Conservation (phyloP, 1,139 yeast genomes). For the Scheffersomyces titani region DNA sequence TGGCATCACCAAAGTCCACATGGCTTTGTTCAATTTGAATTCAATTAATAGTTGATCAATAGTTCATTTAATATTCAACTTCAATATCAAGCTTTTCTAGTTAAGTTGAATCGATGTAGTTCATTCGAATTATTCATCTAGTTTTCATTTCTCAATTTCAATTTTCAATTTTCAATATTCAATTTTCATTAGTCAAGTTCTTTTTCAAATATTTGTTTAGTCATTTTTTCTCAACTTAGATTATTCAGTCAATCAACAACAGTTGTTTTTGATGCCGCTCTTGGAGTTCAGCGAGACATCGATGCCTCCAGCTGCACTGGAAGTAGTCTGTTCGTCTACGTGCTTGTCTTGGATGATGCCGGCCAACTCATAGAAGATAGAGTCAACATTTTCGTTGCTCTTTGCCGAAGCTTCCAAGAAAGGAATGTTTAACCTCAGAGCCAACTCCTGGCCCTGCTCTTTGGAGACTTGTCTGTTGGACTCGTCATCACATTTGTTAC, state of each 20-base stretch:
- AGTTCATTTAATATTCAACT: background rate
- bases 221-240: background rate
- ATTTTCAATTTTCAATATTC: background rate
- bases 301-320: slow-evolving; percentile 33
- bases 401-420: slow-evolving; percentile 96
- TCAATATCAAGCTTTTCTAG: background rate
- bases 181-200: background rate
- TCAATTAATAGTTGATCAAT: background rate
- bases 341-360: slow-evolving; percentile 81
- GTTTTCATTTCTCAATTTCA: background rate
- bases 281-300: slow-evolving; percentile 43
- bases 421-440: slow-evolving; percentile 85
- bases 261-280: slow-evolving; percentile 34
- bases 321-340: slow-evolving; percentile 36
- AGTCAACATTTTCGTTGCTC: slow-evolving; percentile 88
- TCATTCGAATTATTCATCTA: background rate
- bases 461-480: slow-evolving; percentile 73
- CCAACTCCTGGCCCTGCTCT: slow-evolving; percentile 89
- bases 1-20: background rate
- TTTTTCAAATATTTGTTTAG: background rate
- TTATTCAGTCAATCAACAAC: slow-evolving; percentile 28
- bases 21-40: background rate
- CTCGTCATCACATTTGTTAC: slow-evolving; percentile 90
- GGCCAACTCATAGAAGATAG: slow-evolving; percentile 90
- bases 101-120: background rate